Conservation (phyloP, 2,329 filamentous ascomycete genomes). For the Ascochyta pisi region DNA sequence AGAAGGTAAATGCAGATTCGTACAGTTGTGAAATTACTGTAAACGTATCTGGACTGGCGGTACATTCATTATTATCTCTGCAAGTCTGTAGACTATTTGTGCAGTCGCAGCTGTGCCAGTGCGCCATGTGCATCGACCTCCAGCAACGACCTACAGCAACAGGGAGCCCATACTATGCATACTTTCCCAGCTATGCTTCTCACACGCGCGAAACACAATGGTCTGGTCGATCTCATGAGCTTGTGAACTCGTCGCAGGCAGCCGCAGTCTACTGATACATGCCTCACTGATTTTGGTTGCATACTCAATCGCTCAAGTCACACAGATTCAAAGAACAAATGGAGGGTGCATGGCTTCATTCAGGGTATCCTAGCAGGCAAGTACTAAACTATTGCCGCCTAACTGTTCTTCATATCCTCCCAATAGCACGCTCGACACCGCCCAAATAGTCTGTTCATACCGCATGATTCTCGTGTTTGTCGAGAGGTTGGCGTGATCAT, state of each 20-base stretch:
- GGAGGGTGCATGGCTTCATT: slow-evolving; percentile 48
- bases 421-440: slow-evolving; percentile 46
- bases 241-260: no score
- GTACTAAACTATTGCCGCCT: slow-evolving; percentile 25
- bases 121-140: not conserved
- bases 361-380: slow-evolving; percentile 40
- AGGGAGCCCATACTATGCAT: not conserved
- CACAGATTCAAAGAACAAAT: not conserved
- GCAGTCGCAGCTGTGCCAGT: not conserved
- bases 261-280: no score
- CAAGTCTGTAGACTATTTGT: not conserved
- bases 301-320: not conserved
- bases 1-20: not conserved
- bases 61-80: not conserved
- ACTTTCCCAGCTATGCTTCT: not conserved
- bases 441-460: slow-evolving; percentile 43
- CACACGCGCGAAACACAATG: not conserved
- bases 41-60: not conserved
- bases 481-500: slow-evolving; percentile 39
- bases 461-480: slow-evolving; percentile 43
- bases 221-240: no score
- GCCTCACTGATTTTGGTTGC: no score
- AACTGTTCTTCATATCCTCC: slow-evolving; percentile 30
- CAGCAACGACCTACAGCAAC: not conserved
- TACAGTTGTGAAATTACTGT: not conserved